Evolutionary conservation across 345 rosid genomes (phyloP).

Genomic region (Salix dunnii): DNA sequence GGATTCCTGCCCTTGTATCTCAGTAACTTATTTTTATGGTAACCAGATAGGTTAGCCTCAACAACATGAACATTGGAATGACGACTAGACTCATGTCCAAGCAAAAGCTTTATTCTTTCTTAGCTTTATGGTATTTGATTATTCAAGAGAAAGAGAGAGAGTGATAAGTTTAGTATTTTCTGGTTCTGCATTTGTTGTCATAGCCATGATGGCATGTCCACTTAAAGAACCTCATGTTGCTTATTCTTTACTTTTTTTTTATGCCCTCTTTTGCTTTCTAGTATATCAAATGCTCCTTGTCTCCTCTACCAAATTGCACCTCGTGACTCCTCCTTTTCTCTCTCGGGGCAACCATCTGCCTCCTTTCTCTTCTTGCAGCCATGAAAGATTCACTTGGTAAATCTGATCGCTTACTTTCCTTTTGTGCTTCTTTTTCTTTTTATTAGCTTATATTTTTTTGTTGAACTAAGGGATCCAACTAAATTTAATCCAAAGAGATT

Average conservation of each 20-base stretch:
- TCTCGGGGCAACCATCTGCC: slow-evolving; percentile 8
- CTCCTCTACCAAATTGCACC: not conserved
- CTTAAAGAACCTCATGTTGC: slow-evolving; percentile 13
- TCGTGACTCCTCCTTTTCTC: not conserved
- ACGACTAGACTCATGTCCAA: not conserved
- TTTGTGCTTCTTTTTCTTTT: not conserved
- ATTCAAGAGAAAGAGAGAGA: not conserved
- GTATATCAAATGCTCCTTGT: not conserved
- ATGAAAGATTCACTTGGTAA: slow-evolving; percentile 18
- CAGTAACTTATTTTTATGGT: not conserved
- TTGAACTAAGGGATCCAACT: not conserved
- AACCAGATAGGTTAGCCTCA: not conserved
- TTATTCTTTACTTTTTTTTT: slow-evolving; percentile 6
- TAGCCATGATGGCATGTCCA: slow-evolving; percentile 24
- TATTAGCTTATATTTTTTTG: not conserved
- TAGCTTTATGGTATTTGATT: not conserved
- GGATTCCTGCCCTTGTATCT: not conserved
- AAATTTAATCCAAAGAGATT: not conserved
- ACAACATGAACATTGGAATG: not conserved
- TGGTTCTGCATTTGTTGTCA: slow-evolving; percentile 9
- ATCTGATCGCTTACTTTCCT: not conserved
- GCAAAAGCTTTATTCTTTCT: not conserved
- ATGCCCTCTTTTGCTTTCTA: not conserved
- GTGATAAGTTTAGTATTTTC: not conserved
- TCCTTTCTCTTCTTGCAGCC: not conserved